phyloP scores from a whole-genome alignment of 1,284 basidiomycete species.

The Coriolopsis trogii region DNA sequence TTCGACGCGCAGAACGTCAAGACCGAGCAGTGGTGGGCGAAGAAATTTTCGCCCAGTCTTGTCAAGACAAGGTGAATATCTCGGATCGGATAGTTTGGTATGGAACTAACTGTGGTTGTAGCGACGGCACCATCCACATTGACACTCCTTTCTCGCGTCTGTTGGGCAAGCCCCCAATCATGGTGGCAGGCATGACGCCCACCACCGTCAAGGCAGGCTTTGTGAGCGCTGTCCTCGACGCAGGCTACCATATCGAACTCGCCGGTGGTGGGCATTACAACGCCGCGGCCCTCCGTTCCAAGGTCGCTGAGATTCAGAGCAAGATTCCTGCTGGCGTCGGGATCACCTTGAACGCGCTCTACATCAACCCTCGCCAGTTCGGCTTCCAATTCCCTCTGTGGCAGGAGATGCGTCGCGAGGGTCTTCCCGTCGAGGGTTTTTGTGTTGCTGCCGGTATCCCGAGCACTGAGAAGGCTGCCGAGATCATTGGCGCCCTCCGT shows the following conservation, averaged over 20 bases:
- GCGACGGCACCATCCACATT: slow-evolving; percentile 88
- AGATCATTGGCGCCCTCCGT: slow-evolving; percentile 53
- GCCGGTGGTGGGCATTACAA: slow-evolving; percentile 99
- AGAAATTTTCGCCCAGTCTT: slow-evolving; percentile 83
- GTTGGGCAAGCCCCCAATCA: slow-evolving; percentile 94
- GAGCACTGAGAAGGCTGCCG: slow-evolving; percentile 86
- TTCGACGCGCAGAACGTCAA: slow-evolving; percentile 72
- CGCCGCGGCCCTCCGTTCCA: slow-evolving; percentile 82
- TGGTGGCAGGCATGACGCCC: slow-evolving; percentile 99
- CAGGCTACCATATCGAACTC: slow-evolving; percentile 95
- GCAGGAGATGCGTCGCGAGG: slow-evolving; percentile 97
- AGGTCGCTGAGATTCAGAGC: slow-evolving; percentile 88
- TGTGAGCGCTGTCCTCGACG: slow-evolving; percentile 89
- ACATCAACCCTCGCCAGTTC: slow-evolving; percentile 99
- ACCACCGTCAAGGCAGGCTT: slow-evolving; percentile 92
- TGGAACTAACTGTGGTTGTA: slow-evolving; percentile 35
- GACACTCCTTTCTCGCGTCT: slow-evolving; percentile 97
- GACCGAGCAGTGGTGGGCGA: slow-evolving; percentile 89
- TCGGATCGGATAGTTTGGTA: no score
- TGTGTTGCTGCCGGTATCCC: slow-evolving; percentile 98
- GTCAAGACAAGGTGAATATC: slow-evolving; percentile 84
- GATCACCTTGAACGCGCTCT: slow-evolving; percentile 92
- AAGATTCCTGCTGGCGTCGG: slow-evolving; percentile 87
- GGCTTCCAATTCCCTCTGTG: slow-evolving; percentile 96
- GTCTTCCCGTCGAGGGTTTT: slow-evolving; percentile 95